Conservation (phyloP, 345 rosid species). For the Microthlaspi erraticum region DNA sequence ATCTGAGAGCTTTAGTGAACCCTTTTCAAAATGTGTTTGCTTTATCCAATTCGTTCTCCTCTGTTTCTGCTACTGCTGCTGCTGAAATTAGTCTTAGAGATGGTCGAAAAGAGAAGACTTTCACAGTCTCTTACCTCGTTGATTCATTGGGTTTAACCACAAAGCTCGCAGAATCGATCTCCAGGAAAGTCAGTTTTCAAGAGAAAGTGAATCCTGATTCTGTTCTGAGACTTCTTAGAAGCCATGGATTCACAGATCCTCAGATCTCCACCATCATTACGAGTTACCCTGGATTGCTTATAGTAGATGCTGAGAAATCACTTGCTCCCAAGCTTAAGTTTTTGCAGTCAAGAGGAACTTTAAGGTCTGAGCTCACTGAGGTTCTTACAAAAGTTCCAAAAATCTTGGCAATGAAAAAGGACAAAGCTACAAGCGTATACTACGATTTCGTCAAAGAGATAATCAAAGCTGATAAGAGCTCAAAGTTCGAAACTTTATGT, state of each 20-base stretch:
- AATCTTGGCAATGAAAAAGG: slow-evolving; percentile 22
- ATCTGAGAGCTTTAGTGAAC: neutral
- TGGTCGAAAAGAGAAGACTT: neutral
- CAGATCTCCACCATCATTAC: slow-evolving; percentile 6
- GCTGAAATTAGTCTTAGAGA: neutral
- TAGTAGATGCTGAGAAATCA: neutral
- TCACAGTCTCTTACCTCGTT: slow-evolving; percentile 29
- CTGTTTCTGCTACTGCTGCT: neutral
- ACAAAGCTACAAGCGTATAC: neutral
- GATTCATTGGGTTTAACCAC: slow-evolving; percentile 38
- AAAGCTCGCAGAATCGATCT: slow-evolving; percentile 31
- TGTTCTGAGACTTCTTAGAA: slow-evolving; percentile 12
- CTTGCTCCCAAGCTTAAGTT: slow-evolving; percentile 9
- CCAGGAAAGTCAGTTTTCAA: neutral
- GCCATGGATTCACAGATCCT: slow-evolving; percentile 2
- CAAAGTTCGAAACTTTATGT: neutral
- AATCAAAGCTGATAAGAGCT: neutral
- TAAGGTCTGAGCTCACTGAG: slow-evolving; percentile 21
- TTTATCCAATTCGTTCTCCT: neutral
- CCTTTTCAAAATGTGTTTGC: neutral
- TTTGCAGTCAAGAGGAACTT: slow-evolving; percentile 25
- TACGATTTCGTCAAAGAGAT: slow-evolving; percentile 30
- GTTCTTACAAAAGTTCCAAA: slow-evolving; percentile 20
- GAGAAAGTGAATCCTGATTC: slow-evolving; percentile 10
- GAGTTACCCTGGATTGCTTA: neutral